Evolutionary conservation across 306 rosid genomes (phyloP).

Genomic region (Glycyrrhiza uralensis): DNA sequence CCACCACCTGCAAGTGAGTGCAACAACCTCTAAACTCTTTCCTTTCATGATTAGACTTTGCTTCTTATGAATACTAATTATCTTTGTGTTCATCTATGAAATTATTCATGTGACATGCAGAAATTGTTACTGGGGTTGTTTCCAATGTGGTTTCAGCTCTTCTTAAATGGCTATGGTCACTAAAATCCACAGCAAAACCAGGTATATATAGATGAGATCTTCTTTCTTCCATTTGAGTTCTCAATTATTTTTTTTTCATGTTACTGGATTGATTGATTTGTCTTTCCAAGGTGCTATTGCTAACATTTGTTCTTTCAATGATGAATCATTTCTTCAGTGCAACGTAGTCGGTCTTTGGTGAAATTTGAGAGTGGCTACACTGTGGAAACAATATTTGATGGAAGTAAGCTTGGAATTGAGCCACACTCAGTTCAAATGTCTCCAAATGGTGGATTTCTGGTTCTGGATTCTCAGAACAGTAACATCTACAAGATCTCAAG

Average conservation of each 20-base stretch:
- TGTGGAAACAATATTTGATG: conserved; percentile 93
- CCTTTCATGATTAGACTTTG: conserved; percentile 1
- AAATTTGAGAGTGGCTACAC: conserved; percentile 88
- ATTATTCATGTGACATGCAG: conserved; percentile 46
- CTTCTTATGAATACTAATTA: not conserved
- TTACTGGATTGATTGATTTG: conserved; percentile 9
- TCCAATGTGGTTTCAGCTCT: conserved; percentile 84
- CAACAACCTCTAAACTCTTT: not conserved
- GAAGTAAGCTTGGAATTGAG: conserved; percentile 89
- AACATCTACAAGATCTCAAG: conserved; percentile 77
- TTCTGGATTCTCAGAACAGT: conserved; percentile 89
- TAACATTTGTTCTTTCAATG: conserved; percentile 27
- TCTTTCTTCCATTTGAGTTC: conserved; percentile 13
- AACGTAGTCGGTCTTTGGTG: conserved; percentile 74
- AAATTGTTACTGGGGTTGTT: conserved; percentile 70
- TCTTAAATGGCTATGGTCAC: conserved; percentile 82
- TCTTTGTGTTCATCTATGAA: not conserved
- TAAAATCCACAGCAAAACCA: conserved; percentile 68
- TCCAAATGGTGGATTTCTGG: conserved; percentile 72
- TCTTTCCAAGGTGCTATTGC: conserved; percentile 11
- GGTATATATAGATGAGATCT: conserved; percentile 47
- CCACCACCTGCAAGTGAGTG: conserved; percentile 84
- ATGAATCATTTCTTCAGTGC: conserved; percentile 52
- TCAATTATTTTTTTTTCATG: not conserved
- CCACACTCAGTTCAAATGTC: conserved; percentile 74